These are phyloP conservation scores for Anacardium occidentale DNA, from an alignment of 345 rosid species.

Conservation along the genomic window DNA sequence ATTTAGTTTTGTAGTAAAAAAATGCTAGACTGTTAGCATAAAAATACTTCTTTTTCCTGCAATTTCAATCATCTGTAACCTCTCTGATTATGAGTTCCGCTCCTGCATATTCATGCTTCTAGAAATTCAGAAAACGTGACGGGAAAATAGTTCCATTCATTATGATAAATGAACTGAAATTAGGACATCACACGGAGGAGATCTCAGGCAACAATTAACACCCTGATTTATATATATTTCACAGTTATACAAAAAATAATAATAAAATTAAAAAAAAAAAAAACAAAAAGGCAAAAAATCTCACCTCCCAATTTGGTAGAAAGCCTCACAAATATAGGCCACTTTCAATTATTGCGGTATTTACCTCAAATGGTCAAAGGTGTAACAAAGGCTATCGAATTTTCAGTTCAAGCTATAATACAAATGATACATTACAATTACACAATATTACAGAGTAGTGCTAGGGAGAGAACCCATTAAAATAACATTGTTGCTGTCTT, in stretches of 20 bases:
- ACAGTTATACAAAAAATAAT: not conserved
- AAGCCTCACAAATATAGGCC: not conserved
- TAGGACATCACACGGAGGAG: not conserved
- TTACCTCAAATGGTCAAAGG: not conserved
- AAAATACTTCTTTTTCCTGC: too few relatives aligned
- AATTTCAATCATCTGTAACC: too few relatives aligned
- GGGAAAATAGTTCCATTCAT: not conserved
- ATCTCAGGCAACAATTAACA: not conserved
- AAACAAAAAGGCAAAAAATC: not conserved
- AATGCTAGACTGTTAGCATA: too few relatives aligned
- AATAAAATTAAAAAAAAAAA: not conserved
- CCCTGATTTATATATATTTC: not conserved
- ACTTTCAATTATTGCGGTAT: slow-evolving; percentile 3
- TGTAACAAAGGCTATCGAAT: not conserved
- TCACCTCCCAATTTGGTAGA: slow-evolving; percentile 1
- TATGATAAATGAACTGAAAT: too few relatives aligned
- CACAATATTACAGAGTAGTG: slow-evolving; percentile 41
- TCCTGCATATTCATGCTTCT: not conserved
- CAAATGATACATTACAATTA: slow-evolving; percentile 17
- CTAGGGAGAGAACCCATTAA: slow-evolving; percentile 78
- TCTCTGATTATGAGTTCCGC: not conserved
- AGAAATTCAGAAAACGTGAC: not conserved
- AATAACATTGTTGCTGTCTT: slow-evolving; percentile 52
- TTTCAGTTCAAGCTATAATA: slow-evolving; percentile 22
- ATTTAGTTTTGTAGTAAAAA: too few relatives aligned